Percentiles rank a stretch among this genome's conserved stretches.
Evolutionary conservation across 23 red algal genomes (phyloP).

Genomic region (Pyropia haitanensis): DNA sequence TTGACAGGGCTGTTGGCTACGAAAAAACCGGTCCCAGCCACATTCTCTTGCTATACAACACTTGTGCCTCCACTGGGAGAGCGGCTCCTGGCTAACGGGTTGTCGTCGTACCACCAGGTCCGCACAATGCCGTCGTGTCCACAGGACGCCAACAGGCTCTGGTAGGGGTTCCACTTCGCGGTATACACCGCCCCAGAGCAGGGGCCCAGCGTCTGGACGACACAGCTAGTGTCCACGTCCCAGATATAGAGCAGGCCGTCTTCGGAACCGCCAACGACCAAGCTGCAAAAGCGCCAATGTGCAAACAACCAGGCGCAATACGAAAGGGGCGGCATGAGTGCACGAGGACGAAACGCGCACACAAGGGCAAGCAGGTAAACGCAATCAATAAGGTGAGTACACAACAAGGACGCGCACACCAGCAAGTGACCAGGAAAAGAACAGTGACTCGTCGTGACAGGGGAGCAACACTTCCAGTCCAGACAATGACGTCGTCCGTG

Average conservation of each 20-base stretch:
- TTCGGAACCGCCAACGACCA: slow-evolving; percentile 89
- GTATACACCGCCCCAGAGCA: slow-evolving; percentile 65
- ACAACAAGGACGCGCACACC: not conserved
- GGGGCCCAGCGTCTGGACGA: slow-evolving; percentile 73
- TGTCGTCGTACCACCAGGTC: slow-evolving; percentile 78
- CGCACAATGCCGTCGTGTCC: slow-evolving; percentile 67
- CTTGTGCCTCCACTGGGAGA: too few species aligned
- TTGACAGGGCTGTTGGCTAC: too few species aligned
- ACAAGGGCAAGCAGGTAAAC: too few species aligned
- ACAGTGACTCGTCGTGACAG: not conserved
- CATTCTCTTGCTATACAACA: too few species aligned
- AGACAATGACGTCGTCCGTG: not conserved
- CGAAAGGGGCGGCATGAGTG: too few species aligned
- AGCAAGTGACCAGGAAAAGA: not conserved
- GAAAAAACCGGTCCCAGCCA: too few species aligned
- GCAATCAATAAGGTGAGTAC: not conserved
- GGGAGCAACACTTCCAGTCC: not conserved
- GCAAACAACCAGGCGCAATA: too few species aligned
- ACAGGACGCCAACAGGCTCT: slow-evolving; percentile 86
- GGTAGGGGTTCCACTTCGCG: slow-evolving; percentile 74
- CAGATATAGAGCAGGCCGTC: slow-evolving; percentile 89
- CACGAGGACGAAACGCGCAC: too few species aligned
- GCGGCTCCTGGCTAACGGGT: too few species aligned
- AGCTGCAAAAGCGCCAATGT: not conserved
- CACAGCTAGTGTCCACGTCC: slow-evolving; percentile 74